Base-by-base conservation (phyloP, 257 asterid genomes). In the Ballota nigra region DNA sequence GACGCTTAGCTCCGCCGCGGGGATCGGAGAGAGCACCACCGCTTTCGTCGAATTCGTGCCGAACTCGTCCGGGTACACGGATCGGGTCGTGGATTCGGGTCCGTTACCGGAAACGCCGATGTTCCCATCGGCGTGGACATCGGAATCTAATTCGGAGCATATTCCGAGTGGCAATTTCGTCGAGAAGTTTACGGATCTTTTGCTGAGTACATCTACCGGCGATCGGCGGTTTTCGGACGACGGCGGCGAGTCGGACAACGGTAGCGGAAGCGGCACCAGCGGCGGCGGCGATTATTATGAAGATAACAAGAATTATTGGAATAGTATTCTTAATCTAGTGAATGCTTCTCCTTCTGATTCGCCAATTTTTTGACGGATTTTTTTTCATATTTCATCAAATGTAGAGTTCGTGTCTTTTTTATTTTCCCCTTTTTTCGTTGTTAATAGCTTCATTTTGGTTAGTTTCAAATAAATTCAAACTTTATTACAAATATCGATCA, bases 241-340 rank as follows among this genome's bases (percentile, higher is more conserved):
- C 22, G 76, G 87, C 19, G 83, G 83, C n/a, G 96, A 85, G 1
- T 75, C 92, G 7, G 96, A 85, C 18, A 83, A 74, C 64, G 82
- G 79, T 56, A 33, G 83, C 52, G 82, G 79, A 53, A 40, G 83
- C 47, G 75, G 66, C 56, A 71, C 57, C 9, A 74, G 72, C 24
- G 88, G 76, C 70, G 41, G 69, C 2, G 82, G 83, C 33, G 93
- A 81, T 65, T 83, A 80, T 49, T 77, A 73, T 40, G 97, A 83
- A 59, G 97, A 87, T 67, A 83, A 83, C 71, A 91, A 87, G 89
- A 87, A 86, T 63, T 92, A 92, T 69, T 92, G 98, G 98, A 88
- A 87, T 66, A 89, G 89, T 79, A 89, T 92, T 75, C 88, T 92
- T 23, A 83, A 86, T 78, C 74, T 92, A 85, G 96, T 87, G 68